phyloP scores from a whole-genome alignment of 768 basidiomycete genomes.

The Chalciporus sphaerocephalus region DNA sequence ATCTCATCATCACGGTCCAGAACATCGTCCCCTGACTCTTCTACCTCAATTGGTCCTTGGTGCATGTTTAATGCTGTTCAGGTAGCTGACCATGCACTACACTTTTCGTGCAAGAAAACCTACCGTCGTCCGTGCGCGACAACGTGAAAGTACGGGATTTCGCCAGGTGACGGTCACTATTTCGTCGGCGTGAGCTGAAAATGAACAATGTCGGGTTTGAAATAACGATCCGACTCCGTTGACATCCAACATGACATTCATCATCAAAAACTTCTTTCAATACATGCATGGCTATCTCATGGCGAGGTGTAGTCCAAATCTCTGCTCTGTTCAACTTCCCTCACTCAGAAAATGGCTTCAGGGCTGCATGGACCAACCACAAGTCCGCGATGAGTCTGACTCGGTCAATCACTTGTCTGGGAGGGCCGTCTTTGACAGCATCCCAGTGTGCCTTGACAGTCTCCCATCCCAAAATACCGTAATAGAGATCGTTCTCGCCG shows the following conservation, averaged over 20 bases:
- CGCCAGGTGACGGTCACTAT: too few species aligned
- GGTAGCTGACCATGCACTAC: not conserved
- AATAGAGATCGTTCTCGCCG: slow-evolving; percentile 15
- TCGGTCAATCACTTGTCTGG: slow-evolving; percentile 26
- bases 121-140: not conserved
- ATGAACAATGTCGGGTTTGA: not conserved
- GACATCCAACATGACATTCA: not conserved
- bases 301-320: not conserved
- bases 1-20: not conserved
- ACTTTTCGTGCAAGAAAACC: not conserved
- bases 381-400: slow-evolving; percentile 26
- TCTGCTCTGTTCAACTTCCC: not conserved
- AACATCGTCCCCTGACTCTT: not conserved
- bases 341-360: slow-evolving; percentile 14
- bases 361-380: slow-evolving; percentile 30
- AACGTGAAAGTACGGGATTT: not conserved
- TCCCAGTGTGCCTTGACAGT: slow-evolving; percentile 36
- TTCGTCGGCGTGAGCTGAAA: not conserved
- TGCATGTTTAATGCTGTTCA: not conserved
- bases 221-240: not conserved
- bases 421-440: slow-evolving; percentile 27
- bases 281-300: not conserved
- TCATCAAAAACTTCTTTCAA: slow-evolving; percentile 7
- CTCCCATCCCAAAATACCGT: slow-evolving; percentile 37
- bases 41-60: not conserved